A percentile compares a stretch with the other conserved stretches of the same genome.
Evolutionary conservation across 208 protist genomes (phyloP).

Genomic region (Leishmania amazonensis): DNA sequence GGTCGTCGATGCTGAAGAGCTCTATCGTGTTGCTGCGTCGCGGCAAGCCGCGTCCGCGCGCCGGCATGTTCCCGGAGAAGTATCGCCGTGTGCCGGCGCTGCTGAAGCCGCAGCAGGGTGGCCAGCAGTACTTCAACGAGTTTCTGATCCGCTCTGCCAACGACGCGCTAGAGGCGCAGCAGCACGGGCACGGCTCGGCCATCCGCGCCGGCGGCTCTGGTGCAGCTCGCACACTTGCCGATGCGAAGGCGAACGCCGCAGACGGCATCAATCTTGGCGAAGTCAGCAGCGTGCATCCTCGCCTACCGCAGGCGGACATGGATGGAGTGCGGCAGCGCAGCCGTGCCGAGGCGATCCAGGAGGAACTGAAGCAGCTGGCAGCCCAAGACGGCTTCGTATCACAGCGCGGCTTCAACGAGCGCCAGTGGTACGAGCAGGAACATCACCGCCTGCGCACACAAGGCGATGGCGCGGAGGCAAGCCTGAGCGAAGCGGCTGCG

Average conservation of each 20-base stretch:
- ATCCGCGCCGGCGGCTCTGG: not conserved
- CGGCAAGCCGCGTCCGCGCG: conserved; percentile 83
- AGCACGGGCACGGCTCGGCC: not conserved
- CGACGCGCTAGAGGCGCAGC: conserved; percentile 34
- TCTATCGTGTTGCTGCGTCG: conserved; percentile 57
- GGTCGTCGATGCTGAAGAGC: conserved; percentile 23
- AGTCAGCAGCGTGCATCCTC: conserved; percentile 21
- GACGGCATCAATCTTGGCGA: not conserved
- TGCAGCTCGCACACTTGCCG: not conserved
- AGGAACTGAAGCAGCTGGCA: conserved; percentile 61
- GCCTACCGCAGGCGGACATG: conserved; percentile 74
- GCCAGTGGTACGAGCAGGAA: conserved; percentile 77
- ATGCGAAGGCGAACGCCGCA: not conserved
- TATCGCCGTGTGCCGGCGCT: conserved; percentile 79
- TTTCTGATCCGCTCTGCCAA: conserved; percentile 82
- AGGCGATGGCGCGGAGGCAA: not conserved
- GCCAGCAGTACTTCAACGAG: conserved; percentile 84
- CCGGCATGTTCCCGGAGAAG: conserved; percentile 85
- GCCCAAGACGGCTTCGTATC: conserved; percentile 59
- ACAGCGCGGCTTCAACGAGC: conserved; percentile 84
- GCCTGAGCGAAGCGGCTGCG: not conserved
- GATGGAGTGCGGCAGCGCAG: conserved; percentile 42
- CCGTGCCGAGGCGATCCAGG: conserved; percentile 41
- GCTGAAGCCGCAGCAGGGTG: conserved; percentile 85
- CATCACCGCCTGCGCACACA: conserved; percentile 21